phyloP scores from a whole-genome alignment of 208 protist species.

The Crithidia mellificae region DNA sequence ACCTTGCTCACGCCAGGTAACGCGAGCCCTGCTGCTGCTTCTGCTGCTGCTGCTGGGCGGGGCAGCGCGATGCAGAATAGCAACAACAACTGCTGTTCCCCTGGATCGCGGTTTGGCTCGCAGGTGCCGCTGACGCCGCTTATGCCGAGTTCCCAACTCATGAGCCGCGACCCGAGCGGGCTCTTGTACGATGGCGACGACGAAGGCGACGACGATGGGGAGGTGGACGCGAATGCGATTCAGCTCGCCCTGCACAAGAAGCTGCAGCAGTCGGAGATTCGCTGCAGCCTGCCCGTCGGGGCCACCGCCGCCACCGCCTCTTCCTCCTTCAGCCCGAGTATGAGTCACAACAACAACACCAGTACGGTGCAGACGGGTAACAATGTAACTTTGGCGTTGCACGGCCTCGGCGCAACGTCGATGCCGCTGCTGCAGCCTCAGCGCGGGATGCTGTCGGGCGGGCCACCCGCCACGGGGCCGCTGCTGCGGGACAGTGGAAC shows the following conservation, averaged over 20 bases:
- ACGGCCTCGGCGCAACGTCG: neutral
- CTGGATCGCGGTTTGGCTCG: neutral
- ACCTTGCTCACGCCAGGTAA: neutral
- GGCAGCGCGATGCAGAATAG: neutral
- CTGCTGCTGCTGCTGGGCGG: neutral
- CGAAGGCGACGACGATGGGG: slow-evolving; percentile 28
- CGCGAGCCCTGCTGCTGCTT: neutral
- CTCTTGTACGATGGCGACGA: slow-evolving; percentile 5
- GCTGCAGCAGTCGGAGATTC: slow-evolving; percentile 34
- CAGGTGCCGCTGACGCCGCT: slow-evolving; percentile 1
- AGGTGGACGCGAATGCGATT: slow-evolving; percentile 56
- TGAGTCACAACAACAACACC: no score
- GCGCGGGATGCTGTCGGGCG: neutral
- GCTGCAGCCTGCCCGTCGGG: slow-evolving; percentile 14
- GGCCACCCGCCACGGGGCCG: neutral
- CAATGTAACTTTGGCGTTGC: no score
- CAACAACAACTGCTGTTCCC: neutral
- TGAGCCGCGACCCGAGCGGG: slow-evolving; percentile 10
- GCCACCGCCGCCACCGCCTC: neutral
- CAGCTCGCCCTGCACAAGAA: slow-evolving; percentile 70
- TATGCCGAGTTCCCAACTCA: neutral
- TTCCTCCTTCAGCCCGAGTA: neutral
- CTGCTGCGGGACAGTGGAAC: neutral
- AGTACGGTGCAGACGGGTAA: neutral
- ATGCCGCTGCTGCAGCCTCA: slow-evolving; percentile 25